Evolutionary conservation across 2,329 filamentous ascomycete genomes (phyloP), one percentile per base, ranked within the genome.

Genomic region (Tolypocladium guangdongense): DNA sequence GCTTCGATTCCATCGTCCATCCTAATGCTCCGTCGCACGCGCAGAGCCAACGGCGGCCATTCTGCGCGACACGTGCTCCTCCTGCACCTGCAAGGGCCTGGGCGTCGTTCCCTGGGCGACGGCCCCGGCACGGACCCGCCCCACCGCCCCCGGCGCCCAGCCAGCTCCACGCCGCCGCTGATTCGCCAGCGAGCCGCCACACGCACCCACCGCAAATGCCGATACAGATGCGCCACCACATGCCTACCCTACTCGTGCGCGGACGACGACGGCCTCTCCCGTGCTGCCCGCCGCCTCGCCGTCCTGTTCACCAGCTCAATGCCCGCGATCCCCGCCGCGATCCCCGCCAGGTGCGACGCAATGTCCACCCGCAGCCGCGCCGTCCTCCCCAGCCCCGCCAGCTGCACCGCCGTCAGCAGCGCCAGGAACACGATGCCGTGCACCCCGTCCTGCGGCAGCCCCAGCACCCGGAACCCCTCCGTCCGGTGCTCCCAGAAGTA

Each of bases 401-500:
- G 59, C 60, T 82, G 78, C 39, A 80, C 59, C 12, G 76, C 74
- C 18, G 78, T 60, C 20, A 78, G 63, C 50, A 79, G 58, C n/a
- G 74, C 74, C 52, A 84, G 64, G 58, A 82, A 76, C 2, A 73
- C 73, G 14, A 82, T 69, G 0, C 79, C 78, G 53, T 80, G 75
- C 11, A 83, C 73, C 30, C 76, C 80, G 35, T 79, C 75, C n/a
- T 78, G 74, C 14, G 81, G 81, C 56, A 82, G 70, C 10, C 77
- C 79, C 32, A 84, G 68, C 52, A 84, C 64, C 63, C 74, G 77
- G 68, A 84, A 80, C 38, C 76, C 74, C 43, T 83, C 79, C 54
- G 72, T 71, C 52, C 74, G 69, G 62, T 83, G 76, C 57, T 78
- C 67, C 75, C 79, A 82, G 60, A 84, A 80, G 66, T 81, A 86